These are phyloP conservation scores for Tylopilus felleus DNA, from an alignment of 768 basidiomycete genomes.

Conservation along the genomic window DNA sequence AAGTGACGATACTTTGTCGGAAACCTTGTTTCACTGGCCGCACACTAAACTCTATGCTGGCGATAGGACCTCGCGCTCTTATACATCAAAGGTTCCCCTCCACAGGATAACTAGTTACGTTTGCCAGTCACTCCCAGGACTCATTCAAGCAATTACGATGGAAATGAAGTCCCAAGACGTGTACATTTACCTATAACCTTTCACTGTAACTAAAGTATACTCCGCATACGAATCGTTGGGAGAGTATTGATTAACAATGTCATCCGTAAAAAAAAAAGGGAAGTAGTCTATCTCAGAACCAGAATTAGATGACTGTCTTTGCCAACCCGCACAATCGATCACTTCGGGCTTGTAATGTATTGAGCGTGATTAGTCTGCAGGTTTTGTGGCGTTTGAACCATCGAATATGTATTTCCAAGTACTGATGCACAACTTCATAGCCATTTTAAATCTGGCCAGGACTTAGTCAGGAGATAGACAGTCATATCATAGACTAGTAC, in stretches of 20 bases:
- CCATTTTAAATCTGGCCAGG: background rate
- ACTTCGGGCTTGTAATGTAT: background rate
- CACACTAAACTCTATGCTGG: conserved; percentile 1
- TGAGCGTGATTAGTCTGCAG: background rate
- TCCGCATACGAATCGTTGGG: background rate
- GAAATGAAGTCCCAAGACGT: background rate
- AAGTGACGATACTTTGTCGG: background rate
- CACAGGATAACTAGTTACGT: background rate
- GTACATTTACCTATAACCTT: background rate
- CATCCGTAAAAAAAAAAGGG: background rate
- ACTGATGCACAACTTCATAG: background rate
- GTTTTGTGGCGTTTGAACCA: background rate
- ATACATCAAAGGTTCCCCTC: conserved; percentile 2
- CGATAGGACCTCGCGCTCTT: conserved; percentile 25
- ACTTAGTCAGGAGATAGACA: background rate
- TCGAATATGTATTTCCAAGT: too few species aligned
- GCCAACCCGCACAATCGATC: conserved; percentile 72
- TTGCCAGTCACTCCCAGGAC: background rate
- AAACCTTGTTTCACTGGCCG: background rate
- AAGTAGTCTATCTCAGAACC: conserved; percentile 28
- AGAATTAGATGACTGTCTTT: conserved; percentile 68
- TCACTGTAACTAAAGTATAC: conserved; percentile 13
- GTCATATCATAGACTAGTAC: too few species aligned
- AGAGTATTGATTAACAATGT: background rate
- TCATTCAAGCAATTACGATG: background rate